A percentile compares a stretch with the other conserved stretches of the same genome.
These are phyloP conservation scores for Hypholoma sublateritium DNA, from an alignment of 768 basidiomycete species.

Conservation along the genomic window DNA sequence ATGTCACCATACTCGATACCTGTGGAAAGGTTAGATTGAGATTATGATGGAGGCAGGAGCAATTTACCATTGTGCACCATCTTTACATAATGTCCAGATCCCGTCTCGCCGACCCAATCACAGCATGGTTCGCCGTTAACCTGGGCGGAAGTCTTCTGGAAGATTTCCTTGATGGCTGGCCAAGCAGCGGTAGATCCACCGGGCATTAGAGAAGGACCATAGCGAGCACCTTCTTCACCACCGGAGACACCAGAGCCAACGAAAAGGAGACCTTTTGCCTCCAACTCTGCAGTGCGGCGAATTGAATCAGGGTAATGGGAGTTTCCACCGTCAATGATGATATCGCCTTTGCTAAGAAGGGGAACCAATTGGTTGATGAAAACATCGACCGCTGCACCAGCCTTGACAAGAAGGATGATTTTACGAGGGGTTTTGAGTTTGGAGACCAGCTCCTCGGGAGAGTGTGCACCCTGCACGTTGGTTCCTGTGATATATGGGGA, in stretches of 20 bases:
- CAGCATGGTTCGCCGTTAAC: constrained; percentile 96
- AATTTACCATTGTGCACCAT: constrained; percentile 94
- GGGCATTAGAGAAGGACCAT: constrained; percentile 99
- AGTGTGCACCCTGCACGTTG: constrained; percentile 93
- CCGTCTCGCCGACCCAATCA: constrained; percentile 98
- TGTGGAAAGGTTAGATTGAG: constrained; percentile 29
- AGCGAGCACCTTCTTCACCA: constrained; percentile 96
- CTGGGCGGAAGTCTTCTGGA: constrained; percentile 97
- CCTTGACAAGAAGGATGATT: constrained; percentile 98
- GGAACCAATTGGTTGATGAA: constrained; percentile 92
- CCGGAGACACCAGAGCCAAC: constrained; percentile 99
- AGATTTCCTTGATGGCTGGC: constrained; percentile 97
- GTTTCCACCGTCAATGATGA: constrained; percentile 99
- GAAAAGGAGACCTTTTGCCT: constrained; percentile 92
- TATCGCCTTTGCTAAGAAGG: constrained; percentile 91
- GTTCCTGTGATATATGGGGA: constrained; percentile 59
- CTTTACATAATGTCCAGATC: constrained; percentile 98
- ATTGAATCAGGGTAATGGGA: constrained; percentile 99
- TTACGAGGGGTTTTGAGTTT: constrained; percentile 96
- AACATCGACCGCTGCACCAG: constrained; percentile 92
- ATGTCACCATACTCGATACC: constrained; percentile 99
- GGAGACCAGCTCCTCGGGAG: constrained; percentile 83
- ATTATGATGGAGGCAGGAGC: constrained; percentile 10
- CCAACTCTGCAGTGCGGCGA: constrained; percentile 90
- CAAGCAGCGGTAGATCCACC: constrained; percentile 94